A percentile compares a stretch with the other conserved stretches of the same genome.
Conservation (phyloP, 306 rosid genomes). For the Inga laurina region DNA sequence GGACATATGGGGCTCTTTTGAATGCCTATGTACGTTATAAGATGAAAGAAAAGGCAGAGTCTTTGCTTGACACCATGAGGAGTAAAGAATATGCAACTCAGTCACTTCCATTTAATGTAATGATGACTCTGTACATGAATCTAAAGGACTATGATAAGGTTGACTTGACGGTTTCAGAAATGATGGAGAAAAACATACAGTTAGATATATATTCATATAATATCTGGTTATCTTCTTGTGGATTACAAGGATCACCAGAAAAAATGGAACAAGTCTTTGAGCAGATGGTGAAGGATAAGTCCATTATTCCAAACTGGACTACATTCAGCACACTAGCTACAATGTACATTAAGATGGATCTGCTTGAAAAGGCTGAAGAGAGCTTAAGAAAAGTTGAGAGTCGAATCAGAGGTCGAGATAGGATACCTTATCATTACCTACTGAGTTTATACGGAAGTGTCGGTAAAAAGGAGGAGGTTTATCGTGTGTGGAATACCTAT, state of each 20-base stretch:
- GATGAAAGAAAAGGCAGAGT: conserved; percentile 76
- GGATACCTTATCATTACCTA: conserved; percentile 88
- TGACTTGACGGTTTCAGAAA: conserved; percentile 73
- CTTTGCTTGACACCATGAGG: conserved; percentile 76
- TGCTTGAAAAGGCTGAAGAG: conserved; percentile 74
- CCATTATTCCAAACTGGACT: conserved; percentile 81
- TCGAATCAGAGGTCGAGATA: conserved; percentile 80
- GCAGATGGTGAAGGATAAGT: conserved; percentile 66
- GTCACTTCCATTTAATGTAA: conserved; percentile 83
- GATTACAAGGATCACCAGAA: conserved; percentile 69
- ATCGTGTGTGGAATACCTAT: conserved; percentile 84
- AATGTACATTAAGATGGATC: conserved; percentile 81
- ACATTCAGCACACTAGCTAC: conserved; percentile 95
- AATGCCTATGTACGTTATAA: conserved; percentile 68
- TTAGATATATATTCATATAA: conserved; percentile 88
- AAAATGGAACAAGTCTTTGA: conserved; percentile 84
- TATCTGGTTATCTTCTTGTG: conserved; percentile 91
- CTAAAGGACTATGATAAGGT: conserved; percentile 77
- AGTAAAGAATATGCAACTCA: conserved; percentile 62
- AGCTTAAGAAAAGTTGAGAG: conserved; percentile 73
- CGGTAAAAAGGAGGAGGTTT: conserved; percentile 78
- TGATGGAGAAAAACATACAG: conserved; percentile 59
- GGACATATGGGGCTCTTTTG: conserved; percentile 82
- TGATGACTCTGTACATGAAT: conserved; percentile 98
- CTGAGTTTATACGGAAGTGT: conserved; percentile 76